Evolutionary conservation across 1,284 basidiomycete species (phyloP).

Genomic region (Trichosporon faecale): DNA sequence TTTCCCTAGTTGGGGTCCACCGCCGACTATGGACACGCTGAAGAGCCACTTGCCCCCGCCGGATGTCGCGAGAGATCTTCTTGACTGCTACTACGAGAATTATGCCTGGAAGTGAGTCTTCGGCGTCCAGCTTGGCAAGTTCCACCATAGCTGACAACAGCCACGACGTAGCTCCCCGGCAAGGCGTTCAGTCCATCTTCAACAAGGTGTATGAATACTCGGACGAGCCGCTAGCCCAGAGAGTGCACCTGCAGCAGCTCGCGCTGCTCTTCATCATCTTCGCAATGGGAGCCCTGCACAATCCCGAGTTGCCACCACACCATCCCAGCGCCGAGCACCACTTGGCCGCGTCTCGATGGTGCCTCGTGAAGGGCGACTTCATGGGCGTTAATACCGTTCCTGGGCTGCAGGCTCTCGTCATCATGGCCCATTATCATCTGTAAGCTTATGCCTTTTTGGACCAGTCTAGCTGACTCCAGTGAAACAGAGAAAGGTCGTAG

Average conservation of each 20-base stretch:
- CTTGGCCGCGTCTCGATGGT: conserved; percentile 32
- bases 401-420: conserved; percentile 37
- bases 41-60: conserved; percentile 29
- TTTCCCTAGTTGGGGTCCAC: conserved; percentile 18
- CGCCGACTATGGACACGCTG: conserved; percentile 24
- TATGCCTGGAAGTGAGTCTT: conserved; percentile 38
- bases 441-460: conserved; percentile 39
- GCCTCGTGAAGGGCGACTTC: conserved; percentile 42
- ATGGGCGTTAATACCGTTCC: conserved; percentile 41
- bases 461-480: conserved; percentile 21
- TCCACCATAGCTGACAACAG: conserved; percentile 15
- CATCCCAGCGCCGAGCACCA: conserved; percentile 39
- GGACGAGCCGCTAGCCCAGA: not conserved
- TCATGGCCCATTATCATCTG: conserved; percentile 31
- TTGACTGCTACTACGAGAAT: conserved; percentile 37
- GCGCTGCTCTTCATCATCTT: conserved; percentile 40
- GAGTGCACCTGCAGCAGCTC: conserved; percentile 36
- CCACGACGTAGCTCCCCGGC: conserved; percentile 35
- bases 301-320: conserved; percentile 41
- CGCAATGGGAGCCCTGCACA: conserved; percentile 43
- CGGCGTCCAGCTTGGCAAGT: not conserved
- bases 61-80: conserved; percentile 32
- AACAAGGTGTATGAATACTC: conserved; percentile 26
- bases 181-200: conserved; percentile 32
- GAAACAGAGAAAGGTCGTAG: conserved; percentile 38